phyloP scores from a whole-genome alignment of 106 monocot genomes.

The Acanthochlamys bracteata region DNA sequence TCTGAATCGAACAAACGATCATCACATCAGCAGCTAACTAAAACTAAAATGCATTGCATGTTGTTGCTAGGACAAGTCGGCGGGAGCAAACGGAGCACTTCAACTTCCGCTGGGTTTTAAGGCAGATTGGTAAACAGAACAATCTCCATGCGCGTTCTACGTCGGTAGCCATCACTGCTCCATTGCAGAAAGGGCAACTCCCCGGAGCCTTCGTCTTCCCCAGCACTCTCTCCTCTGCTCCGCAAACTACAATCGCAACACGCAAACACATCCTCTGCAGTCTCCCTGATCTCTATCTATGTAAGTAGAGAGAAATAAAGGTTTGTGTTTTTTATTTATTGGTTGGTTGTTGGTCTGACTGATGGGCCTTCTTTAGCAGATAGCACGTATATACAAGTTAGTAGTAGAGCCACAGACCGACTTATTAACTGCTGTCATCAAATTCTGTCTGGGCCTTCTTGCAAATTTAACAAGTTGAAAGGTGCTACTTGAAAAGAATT shows the following conservation, averaged over 20 bases:
- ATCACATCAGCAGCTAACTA: background rate
- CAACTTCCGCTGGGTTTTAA: slow-evolving; percentile 39
- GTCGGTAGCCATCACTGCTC: slow-evolving; percentile 38
- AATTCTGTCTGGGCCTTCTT: too few species aligned
- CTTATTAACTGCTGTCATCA: too few species aligned
- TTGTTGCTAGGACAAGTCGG: slow-evolving; percentile 18
- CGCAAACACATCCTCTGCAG: background rate
- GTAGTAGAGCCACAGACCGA: too few species aligned
- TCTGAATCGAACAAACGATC: too few species aligned
- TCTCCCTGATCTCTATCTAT: background rate
- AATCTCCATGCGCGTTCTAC: slow-evolving; percentile 29
- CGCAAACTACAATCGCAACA: slow-evolving; percentile 16
- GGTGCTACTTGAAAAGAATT: too few species aligned
- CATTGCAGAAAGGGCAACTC: slow-evolving; percentile 48
- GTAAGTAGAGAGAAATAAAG: too few species aligned
- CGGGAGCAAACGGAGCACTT: slow-evolving; percentile 41
- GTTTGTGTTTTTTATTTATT: too few species aligned
- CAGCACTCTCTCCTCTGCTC: slow-evolving; percentile 35
- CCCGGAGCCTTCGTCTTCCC: slow-evolving; percentile 44
- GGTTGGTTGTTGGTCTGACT: too few species aligned
- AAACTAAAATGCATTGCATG: background rate
- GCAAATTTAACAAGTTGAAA: too few species aligned
- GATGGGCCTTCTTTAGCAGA: too few species aligned
- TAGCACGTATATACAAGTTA: too few species aligned
- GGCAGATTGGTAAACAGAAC: slow-evolving; percentile 41